Evolutionary conservation across 78 protist species (phyloP).

Genomic region (Cavenderia fasciculata): DNA sequence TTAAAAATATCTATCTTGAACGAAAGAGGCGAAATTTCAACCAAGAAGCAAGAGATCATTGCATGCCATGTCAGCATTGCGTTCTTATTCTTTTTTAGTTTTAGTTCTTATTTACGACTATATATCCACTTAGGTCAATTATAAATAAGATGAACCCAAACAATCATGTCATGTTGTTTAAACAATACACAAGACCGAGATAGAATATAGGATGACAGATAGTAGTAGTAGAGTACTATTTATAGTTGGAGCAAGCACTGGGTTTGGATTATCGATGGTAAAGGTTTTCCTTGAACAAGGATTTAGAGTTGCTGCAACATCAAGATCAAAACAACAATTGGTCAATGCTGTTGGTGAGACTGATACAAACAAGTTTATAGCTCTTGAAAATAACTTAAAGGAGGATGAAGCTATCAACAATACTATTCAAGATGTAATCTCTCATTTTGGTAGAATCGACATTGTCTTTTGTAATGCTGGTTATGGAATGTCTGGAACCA

Average conservation of each 20-base stretch:
- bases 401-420: background rate
- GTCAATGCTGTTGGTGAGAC: background rate
- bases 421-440: background rate
- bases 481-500: slow-evolving; percentile 6
- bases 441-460: slow-evolving; percentile 12
- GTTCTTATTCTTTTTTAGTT: too few species aligned
- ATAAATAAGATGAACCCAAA: too few species aligned
- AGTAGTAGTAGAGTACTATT: slow-evolving; percentile 17
- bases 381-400: background rate
- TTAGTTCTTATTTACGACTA: too few species aligned
- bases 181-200: too few species aligned
- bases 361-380: background rate
- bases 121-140: too few species aligned
- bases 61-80: too few species aligned
- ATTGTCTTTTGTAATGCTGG: slow-evolving; percentile 44
- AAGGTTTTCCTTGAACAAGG: slow-evolving; percentile 9
- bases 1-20: too few species aligned
- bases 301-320: slow-evolving; percentile 1
- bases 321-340: slow-evolving; percentile 20
- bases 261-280: slow-evolving; percentile 12
- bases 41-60: too few species aligned
- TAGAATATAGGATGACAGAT: too few species aligned
- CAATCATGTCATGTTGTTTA: too few species aligned
- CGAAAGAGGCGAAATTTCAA: too few species aligned
- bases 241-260: slow-evolving; percentile 32